Base-by-base conservation (phyloP, 345 rosid species). In the Acer negundo region DNA sequence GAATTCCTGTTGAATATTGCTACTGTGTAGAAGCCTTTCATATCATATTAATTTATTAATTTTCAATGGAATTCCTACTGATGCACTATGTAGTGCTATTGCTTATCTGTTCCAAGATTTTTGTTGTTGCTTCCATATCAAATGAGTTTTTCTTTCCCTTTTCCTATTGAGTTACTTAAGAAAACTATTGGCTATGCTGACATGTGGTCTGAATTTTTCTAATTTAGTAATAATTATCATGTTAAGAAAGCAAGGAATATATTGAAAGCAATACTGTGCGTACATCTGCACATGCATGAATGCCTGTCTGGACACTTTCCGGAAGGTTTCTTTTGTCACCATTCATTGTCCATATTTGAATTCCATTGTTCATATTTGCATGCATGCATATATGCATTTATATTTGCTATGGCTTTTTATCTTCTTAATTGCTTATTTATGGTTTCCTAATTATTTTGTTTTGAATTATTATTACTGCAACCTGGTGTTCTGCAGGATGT, bases 401-500 rank as follows among this genome's bases (percentile, higher is more conserved):
- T 71, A 55, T n/a, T 26, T 35, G 23, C 40, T 19, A 17, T 53
- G 17, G 5, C 38, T 51, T 26, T 72, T 20, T 35, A 17, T 12
- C 35, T 28, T 10, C 17, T 35, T 56, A 31, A 56, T 42, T 28
- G 51, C 44, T n/a, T 22, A 23, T 24, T 13, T 19, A 7, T 59
- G n/a, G 20, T 19, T 44, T 24, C 51, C 31, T 3, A 58, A 3
- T 67, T 49, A 0, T 8, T 62, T 28, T 78, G 58, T 53, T 7
- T 35, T 20, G 26, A 28, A 40, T 42, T 62, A 61, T 20, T 55
- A 24, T 76, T 59, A 31, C 74, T 56, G 24, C 69, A 31, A 64
- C 22, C 49, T 69, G 62, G 7, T 63, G 53, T 65, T 76, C 10
- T 82, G 79, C 85, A 96, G 99, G 88, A 96, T 94, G 98, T 77